phyloP scores from a whole-genome alignment of 192 early-diverging fungal species.

The Podila minutissima region DNA sequence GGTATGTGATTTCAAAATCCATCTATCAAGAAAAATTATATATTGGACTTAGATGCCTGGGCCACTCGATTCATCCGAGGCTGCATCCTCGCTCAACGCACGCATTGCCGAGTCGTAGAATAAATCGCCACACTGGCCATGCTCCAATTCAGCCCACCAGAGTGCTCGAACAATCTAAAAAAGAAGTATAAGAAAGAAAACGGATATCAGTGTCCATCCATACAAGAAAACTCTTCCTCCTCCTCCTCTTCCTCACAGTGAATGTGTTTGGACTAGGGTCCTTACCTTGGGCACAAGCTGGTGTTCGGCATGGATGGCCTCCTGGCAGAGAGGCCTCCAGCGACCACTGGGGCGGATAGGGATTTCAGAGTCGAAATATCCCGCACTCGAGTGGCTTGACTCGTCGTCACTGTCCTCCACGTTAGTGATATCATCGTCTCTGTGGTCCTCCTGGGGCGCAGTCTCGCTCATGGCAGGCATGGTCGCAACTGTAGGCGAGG shows the following conservation, averaged over 20 bases:
- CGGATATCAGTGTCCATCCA: background rate
- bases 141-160: slow-evolving; percentile 34
- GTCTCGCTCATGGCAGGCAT: slow-evolving; percentile 16
- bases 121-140: slow-evolving; percentile 24
- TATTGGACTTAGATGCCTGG: slow-evolving; percentile 13
- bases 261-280: background rate
- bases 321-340: slow-evolving; percentile 18
- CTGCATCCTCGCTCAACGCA: slow-evolving; percentile 30
- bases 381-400: background rate
- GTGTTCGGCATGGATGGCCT: slow-evolving; percentile 40
- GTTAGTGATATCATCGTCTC: background rate
- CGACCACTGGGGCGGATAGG: background rate
- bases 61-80: slow-evolving; percentile 37
- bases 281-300: slow-evolving; percentile 40
- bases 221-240: background rate
- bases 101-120: slow-evolving; percentile 34
- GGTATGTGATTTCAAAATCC: too few species aligned
- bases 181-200: background rate
- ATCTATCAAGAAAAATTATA: background rate
- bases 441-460: background rate
- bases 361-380: background rate
- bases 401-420: slow-evolving; percentile 1
- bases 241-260: background rate
- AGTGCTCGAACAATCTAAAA: slow-evolving; percentile 34
- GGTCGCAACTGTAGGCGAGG: background rate